Evolutionary conservation across 805 yeast species (phyloP), one percentile per base, ranked within the genome.

Genomic region (Saccharomycopsis amapae): DNA sequence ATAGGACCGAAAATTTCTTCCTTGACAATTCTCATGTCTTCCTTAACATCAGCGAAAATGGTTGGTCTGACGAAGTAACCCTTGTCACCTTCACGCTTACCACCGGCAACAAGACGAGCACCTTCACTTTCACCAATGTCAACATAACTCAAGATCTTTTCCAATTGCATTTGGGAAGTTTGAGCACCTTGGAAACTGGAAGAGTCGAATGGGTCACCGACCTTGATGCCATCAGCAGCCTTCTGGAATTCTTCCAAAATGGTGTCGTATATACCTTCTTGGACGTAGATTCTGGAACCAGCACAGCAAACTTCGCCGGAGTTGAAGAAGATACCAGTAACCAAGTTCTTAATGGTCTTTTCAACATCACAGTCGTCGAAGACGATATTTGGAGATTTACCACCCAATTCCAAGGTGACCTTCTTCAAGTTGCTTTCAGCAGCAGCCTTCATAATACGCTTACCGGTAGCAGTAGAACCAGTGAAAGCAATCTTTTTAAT

Each of bases 1-100:
- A 83, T 86, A 46, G 90, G 90, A 49, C 90, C 90, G 51, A 83
- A 83, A 57, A 83, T 81, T 65, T 83, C 90, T 61, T 83, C 89
- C 56, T 64, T 73, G 50, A 79, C 81, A 57, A 82, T 76, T 58
- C 66, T 65, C 77, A 78, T 75, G 56, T 72, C 71, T 62, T 76
- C 78, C 9, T 64, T 67, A 53, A 81, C 85, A 58, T 81, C 82
- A 58, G 76, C 75, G 63, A 83, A 83, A 46, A 83, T 71, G 40
- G 90, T 81, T 66, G 90, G 90, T 65, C 72, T 64, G 55, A 82
- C 68, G 57, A 79, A 83, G 70, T 67, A 82, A 61, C 90, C 90
- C 64, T 80, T 80, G 50, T 65, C 65, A 46, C 78, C 81, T 37
- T 67, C 54, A 64, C 81, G 69, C 56, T 72, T 73, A 72, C 89